Conservation (phyloP, 805 yeast species). For the Spathaspora hagerdaliae region DNA sequence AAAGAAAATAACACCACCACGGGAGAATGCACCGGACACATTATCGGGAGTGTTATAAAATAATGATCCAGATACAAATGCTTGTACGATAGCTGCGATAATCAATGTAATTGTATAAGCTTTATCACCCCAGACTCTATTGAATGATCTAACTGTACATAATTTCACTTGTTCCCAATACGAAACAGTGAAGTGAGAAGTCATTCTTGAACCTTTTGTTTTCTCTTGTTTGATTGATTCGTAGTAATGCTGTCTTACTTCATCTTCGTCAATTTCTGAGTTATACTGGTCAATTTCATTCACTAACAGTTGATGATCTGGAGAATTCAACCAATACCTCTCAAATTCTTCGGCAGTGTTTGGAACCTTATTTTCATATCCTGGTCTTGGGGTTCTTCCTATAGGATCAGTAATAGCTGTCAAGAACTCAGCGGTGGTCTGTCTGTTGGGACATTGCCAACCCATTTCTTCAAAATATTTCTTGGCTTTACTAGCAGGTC, state of each 20-base stretch:
- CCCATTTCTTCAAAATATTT: conserved; percentile 64
- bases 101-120: conserved; percentile 44
- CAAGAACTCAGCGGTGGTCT: conserved; percentile 67
- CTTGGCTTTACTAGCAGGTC: conserved; percentile 53
- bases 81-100: conserved; percentile 48
- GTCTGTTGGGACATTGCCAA: conserved; percentile 57
- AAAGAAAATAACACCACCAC: conserved; percentile 64
- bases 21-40: conserved; percentile 56
- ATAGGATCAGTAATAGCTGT: conserved; percentile 67
- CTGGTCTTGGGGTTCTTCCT: conserved; percentile 49
- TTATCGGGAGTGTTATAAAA: conserved; percentile 48
- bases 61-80: conserved; percentile 63
- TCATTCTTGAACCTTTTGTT: conserved; percentile 29
- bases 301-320: conserved; percentile 16
- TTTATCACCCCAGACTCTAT: conserved; percentile 54
- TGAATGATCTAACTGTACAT: conserved; percentile 48
- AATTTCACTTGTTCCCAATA: conserved; percentile 47
- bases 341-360: conserved; percentile 60
- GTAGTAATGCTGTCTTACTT: conserved; percentile 29
- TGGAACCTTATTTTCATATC: conserved; percentile 53
- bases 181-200: conserved; percentile 42
- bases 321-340: conserved; percentile 51
- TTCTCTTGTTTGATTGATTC: conserved; percentile 35
- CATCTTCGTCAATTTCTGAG: conserved; percentile 17
- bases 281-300: conserved; percentile 20